phyloP scores from a whole-genome alignment of 495 filamentous ascomycete species.

The Umbilicaria muhlenbergii region DNA sequence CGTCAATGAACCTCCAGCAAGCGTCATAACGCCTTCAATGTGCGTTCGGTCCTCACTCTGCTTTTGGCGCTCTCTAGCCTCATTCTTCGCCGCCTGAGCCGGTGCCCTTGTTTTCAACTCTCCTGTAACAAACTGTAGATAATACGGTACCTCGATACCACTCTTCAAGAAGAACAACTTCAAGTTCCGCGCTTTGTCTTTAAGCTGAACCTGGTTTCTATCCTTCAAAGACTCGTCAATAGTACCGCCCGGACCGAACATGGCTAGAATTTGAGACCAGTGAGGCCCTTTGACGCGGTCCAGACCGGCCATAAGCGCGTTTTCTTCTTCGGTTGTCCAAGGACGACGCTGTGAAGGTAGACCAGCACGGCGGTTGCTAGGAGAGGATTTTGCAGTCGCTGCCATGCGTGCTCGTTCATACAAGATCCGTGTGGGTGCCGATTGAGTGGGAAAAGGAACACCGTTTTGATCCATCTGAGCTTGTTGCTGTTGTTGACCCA shows the following conservation, averaged over 20 bases:
- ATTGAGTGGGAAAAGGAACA: conserved; percentile 50
- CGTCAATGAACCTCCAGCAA: conserved; percentile 23
- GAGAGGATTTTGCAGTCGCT: conserved; percentile 63
- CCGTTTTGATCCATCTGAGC: conserved; percentile 12
- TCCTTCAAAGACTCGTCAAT: conserved; percentile 80
- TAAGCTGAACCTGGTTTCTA: conserved; percentile 85
- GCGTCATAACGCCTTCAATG: conserved; percentile 53
- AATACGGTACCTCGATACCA: conserved; percentile 82
- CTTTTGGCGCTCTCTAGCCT: conserved; percentile 56
- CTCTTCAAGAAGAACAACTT: conserved; percentile 95
- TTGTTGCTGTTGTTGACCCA: conserved; percentile 13
- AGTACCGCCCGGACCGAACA: conserved; percentile 72
- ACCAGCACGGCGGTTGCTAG: conserved; percentile 56
- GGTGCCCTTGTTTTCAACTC: conserved; percentile 88
- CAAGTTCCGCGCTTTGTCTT: conserved; percentile 88
- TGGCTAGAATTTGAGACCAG: conserved; percentile 84
- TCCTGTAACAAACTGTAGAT: conserved; percentile 79
- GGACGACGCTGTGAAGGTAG: conserved; percentile 72
- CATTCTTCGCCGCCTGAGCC: conserved; percentile 63
- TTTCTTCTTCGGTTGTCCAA: conserved; percentile 85
- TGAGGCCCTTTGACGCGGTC: conserved; percentile 87
- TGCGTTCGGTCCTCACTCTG: conserved; percentile 57
- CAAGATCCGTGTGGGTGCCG: conserved; percentile 58
- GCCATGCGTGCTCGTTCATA: conserved; percentile 74
- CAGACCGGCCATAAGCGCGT: conserved; percentile 80